Conservation (phyloP, 495 filamentous ascomycete species). For the Lentithecium fluviatile region DNA sequence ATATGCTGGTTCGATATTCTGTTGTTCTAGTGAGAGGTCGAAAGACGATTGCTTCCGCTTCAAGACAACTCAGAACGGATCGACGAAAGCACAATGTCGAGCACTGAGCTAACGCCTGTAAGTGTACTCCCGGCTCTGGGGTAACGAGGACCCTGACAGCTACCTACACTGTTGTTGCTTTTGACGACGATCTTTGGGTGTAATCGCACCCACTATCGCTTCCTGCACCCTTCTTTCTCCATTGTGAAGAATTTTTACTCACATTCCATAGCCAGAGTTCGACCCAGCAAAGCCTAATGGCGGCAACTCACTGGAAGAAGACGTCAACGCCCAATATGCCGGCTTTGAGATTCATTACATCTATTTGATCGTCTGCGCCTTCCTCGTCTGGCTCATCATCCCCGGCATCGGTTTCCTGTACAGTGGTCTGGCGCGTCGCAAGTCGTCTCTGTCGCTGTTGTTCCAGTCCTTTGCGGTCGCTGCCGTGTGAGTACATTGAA, state of each 20-base stretch:
- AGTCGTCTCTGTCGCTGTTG: slow-evolving; percentile 56
- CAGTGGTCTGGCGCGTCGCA: slow-evolving; percentile 57
- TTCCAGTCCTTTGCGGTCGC: slow-evolving; percentile 57
- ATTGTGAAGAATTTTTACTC: background rate
- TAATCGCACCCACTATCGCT: background rate
- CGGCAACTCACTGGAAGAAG: slow-evolving; percentile 36
- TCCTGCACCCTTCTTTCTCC: background rate
- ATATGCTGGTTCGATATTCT: slow-evolving; percentile 9
- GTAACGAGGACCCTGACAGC: too few relatives aligned
- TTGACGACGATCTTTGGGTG: background rate
- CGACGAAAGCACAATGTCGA: slow-evolving; percentile 7
- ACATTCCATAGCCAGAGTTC: slow-evolving; percentile 36
- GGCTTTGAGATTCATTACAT: slow-evolving; percentile 54
- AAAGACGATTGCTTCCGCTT: background rate
- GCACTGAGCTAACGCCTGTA: slow-evolving; percentile 1
- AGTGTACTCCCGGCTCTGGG: background rate
- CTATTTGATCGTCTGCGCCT: slow-evolving; percentile 53
- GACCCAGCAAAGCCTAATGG: slow-evolving; percentile 38
- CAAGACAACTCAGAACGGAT: slow-evolving; percentile 7
- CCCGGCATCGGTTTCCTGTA: slow-evolving; percentile 61
- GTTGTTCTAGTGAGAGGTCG: background rate
- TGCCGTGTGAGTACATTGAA: slow-evolving; percentile 23
- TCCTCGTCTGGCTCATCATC: slow-evolving; percentile 60
- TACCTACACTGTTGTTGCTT: too few relatives aligned
- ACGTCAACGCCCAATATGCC: slow-evolving; percentile 53